Evolutionary conservation across 495 filamentous ascomycete genomes (phyloP).

Genomic region (Talaromyces adpressus): DNA sequence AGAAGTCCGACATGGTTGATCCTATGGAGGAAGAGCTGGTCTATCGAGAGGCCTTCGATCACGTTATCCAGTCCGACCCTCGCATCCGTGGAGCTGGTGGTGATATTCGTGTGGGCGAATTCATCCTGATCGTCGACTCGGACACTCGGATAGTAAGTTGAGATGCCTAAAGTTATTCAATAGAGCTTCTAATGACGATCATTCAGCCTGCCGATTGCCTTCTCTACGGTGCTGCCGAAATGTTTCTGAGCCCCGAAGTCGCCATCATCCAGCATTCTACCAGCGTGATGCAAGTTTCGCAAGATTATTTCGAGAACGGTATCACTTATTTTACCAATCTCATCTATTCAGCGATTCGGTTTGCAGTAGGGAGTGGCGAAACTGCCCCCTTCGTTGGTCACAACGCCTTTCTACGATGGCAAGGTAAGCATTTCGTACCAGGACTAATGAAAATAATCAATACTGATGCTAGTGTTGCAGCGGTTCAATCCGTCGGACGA

Average conservation of each 20-base stretch:
- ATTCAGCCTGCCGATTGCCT: slow-evolving; percentile 33
- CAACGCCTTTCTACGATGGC: slow-evolving; percentile 75
- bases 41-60: slow-evolving; percentile 42
- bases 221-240: slow-evolving; percentile 38
- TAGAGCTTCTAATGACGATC: neutral
- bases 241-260: slow-evolving; percentile 39
- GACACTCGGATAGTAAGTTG: slow-evolving; percentile 55
- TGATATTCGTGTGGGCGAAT: slow-evolving; percentile 71
- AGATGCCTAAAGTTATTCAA: neutral
- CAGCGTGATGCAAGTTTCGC: slow-evolving; percentile 38
- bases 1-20: slow-evolving; percentile 31
- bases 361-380: slow-evolving; percentile 29
- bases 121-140: slow-evolving; percentile 67
- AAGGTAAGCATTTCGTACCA: slow-evolving; percentile 62
- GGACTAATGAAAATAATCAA: slow-evolving; percentile 57
- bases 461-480: slow-evolving; percentile 11
- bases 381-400: slow-evolving; percentile 56
- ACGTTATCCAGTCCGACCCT: slow-evolving; percentile 49
- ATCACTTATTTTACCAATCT: slow-evolving; percentile 36
- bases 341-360: slow-evolving; percentile 34
- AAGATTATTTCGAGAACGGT: slow-evolving; percentile 36
- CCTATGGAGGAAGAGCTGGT: slow-evolving; percentile 42
- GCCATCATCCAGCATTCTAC: slow-evolving; percentile 40
- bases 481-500: slow-evolving; percentile 17
- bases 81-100: slow-evolving; percentile 70